Evolutionary conservation across 345 rosid genomes (phyloP), one percentile per base, ranked within the genome.

Genomic region (Leavenworthia alabamica): DNA sequence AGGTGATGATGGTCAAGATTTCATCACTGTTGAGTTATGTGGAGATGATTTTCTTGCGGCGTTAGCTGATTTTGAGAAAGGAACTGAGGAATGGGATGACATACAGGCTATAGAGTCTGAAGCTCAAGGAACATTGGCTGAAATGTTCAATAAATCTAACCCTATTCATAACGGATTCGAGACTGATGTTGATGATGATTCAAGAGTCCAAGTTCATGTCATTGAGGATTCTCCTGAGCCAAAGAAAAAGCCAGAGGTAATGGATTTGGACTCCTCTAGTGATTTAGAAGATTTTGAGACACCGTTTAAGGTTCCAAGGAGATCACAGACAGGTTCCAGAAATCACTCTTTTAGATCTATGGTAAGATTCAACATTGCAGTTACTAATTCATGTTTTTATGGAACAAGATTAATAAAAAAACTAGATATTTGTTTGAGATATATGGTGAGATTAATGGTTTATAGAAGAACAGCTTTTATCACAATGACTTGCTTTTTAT

Each of bases 21-120:
- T 92, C 68, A 67, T 86, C 33, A 82, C 90, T 6, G 95, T 92
- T 50, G 98, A 83, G 73, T 60, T 75, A 17, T 86, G 95, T 27
- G 98, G 93, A 9, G 90, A 92, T 66, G 95, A 92, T 73, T 89
- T 89, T 78, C 73, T 92, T 8, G 88, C 82, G 9, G 80, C 88
- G 37, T 64, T 92, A 42, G 98, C 95, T 55, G 96, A 85, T 76
- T 79, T 77, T 8, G 77, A 84, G 80, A 73, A 71, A 65, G 90
- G 82, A 43, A 57, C 52, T 1, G 95, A 92, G 88, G 96, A 92
- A 44, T 92, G 98, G 96, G 95, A 84, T 80, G 95, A 89, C 66
- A 60, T 83, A 27, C 83, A 77, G 51, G 81, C 79, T 20, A 23
- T 78, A 16, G 95, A 92, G 66, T 74, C 86, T 1, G 93, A 89